Percentiles rank a stretch among this genome's conserved stretches.
Conservation (phyloP, 2,329 filamentous ascomycete species). For the Fusarium odoratissimum region DNA sequence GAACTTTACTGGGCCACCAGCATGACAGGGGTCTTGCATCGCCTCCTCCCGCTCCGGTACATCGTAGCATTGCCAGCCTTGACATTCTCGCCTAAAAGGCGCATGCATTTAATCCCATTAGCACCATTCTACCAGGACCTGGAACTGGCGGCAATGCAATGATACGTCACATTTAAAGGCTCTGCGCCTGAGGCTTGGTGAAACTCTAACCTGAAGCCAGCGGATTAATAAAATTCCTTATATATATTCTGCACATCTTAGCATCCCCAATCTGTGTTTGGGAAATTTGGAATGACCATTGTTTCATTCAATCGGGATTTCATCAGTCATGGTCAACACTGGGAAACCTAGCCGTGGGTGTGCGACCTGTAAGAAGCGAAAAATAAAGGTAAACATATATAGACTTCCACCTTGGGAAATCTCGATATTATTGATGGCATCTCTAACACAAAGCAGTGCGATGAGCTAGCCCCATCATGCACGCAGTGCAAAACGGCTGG, state of each 20-base stretch:
- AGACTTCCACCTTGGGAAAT: too few species aligned
- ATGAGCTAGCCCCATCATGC: slow-evolving; percentile 26
- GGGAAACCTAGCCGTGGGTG: slow-evolving; percentile 38
- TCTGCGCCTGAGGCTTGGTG: not conserved
- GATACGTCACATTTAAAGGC: not conserved
- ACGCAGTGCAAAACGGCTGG: slow-evolving; percentile 30
- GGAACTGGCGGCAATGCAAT: not conserved
- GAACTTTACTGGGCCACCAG: not conserved
- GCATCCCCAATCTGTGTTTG: not conserved
- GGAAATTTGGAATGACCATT: not conserved
- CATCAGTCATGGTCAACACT: slow-evolving; percentile 25
- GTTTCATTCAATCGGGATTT: accelerated
- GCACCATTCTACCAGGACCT: not conserved
- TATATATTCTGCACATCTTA: not conserved
- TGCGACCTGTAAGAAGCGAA: slow-evolving; percentile 34
- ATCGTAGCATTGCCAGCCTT: not conserved
- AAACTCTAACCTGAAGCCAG: not conserved
- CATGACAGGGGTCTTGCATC: not conserved
- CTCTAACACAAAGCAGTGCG: slow-evolving; percentile 18
- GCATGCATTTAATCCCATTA: not conserved
- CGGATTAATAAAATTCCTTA: not conserved
- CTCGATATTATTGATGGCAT: not conserved
- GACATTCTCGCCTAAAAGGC: not conserved
- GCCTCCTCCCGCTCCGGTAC: not conserved
- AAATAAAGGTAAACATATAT: slow-evolving; percentile 28